Base-by-base conservation (phyloP, 768 basidiomycete species). In the Trametes maxima region DNA sequence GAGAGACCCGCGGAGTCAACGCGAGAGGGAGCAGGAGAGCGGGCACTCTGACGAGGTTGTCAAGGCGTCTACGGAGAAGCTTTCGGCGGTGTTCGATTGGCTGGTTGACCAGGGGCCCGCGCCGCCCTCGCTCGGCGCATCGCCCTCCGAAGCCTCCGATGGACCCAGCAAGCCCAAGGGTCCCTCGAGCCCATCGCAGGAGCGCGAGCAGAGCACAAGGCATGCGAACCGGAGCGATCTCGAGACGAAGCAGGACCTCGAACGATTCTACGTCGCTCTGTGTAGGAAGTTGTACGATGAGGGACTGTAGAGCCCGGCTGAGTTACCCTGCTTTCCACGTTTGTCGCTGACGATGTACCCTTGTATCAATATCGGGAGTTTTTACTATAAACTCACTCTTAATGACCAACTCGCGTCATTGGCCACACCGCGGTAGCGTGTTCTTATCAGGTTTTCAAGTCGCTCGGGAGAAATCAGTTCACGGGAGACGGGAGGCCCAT, bases 241-340 rank as follows among this genome's bases (percentile, higher is more conserved):
- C 14, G 80, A 77, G 54, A 82, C 81, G 58, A 89, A 89, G 75
- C 82, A 84, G 67, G 91, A 94, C 70, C 74, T 98, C 69, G 94
- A 95, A 71, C 78, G 87, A 67, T 92, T 99, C 74, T 96, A 96
- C 73, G 81, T 97, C 36, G 92, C 95, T 6, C 73, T 98, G 46
- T 85, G 90, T 65, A 83, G 90, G 74, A 96, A 93, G 76, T 74
- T 99, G 76, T 94, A 95, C 67, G 91, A 98, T 59, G 94, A 97
- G 71, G 96, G 96, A 12, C 74, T 95, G 69, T 97, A 76, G 79
- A 24, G 17, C 47, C 3, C 45, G 44, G 4, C 10, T 10, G 10
- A n/a, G 10, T 45, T 45, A 21, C 17, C 21, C 21, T 33, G 28
- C 28, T 33, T 33, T 33, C 28, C 28, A 33, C 28, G 28, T 33